Evolutionary conservation across 2,329 filamentous ascomycete genomes (phyloP), one percentile per base, ranked within the genome.

Genomic region (Curvularia lunata): DNA sequence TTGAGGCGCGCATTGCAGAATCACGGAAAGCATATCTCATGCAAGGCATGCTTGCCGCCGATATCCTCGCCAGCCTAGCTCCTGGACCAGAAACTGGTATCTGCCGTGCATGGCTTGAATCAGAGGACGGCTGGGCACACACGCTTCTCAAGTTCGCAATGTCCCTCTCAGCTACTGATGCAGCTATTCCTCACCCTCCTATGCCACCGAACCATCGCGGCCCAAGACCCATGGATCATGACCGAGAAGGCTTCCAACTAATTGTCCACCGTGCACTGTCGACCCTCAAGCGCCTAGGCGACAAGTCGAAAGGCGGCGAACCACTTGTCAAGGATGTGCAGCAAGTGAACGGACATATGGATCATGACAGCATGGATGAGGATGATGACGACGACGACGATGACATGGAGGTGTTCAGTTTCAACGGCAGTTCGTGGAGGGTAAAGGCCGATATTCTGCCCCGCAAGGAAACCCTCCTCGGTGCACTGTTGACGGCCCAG

Each of bases 31-130:
- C 95, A 0, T 89, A 92, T 69, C 80, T 99, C 10, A 95, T 96
- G 84, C 95, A 99, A 78, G 93, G 92, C 1, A 86, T 98, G 68
- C 83, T 98, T 5, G 91, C 92, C 1, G 93, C 92, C 0, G 93
- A 98, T 66, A 96, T 98, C 50, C 80, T 98, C 3, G 87, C 92
- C 0, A 88, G 88, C 9, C 82, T 97, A 27, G 86, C 87, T 3
- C 89, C 89, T 2, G 84, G 85, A 4, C 83, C 86, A n/a, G 92
- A 96, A 64, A 84, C 84, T 16, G 84, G 86, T 4, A 79, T 97
- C 7, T 89, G 93, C 4, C 86, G 86, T 54, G 82, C 85, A 0
- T 98, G 95, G 93, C 84, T 98, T 7, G 86, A 88, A 38, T 92
- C 91, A 3, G 87, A 89, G 41, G 92, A 96, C 67, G 91, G 91